Conservation (phyloP, 192 early-diverging fungal species). For the Backusella tuberculispora region DNA sequence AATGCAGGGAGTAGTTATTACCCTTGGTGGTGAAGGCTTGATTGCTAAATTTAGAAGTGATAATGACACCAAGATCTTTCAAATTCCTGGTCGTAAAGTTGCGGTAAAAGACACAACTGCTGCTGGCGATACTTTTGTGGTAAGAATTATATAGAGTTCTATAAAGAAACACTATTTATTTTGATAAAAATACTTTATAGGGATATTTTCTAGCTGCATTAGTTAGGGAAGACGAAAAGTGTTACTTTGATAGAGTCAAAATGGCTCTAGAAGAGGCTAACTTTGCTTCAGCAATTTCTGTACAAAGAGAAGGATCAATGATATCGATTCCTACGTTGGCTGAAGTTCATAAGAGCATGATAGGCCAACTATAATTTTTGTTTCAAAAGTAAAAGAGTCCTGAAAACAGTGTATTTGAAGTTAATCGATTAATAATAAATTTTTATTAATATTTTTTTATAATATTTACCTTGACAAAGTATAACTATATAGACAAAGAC, state of each 20-base stretch:
- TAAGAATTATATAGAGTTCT: slow-evolving; percentile 29
- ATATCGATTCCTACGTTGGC: slow-evolving; percentile 59
- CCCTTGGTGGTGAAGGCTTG: slow-evolving; percentile 70
- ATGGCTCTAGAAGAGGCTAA: slow-evolving; percentile 61
- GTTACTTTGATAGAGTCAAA: slow-evolving; percentile 39
- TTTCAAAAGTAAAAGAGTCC: no score
- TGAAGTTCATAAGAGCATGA: slow-evolving; percentile 41
- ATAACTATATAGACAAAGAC: no score
- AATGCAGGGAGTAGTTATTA: slow-evolving; percentile 65
- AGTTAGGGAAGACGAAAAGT: slow-evolving; percentile 40
- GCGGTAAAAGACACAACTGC: slow-evolving; percentile 61
- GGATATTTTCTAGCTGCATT: slow-evolving; percentile 71
- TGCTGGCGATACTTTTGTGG: slow-evolving; percentile 68
- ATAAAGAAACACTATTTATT: slow-evolving; percentile 4
- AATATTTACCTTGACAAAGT: no score
- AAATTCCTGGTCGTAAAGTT: slow-evolving; percentile 47
- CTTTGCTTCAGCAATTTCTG: slow-evolving; percentile 68
- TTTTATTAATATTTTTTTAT: no score
- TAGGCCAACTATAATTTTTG: no score
- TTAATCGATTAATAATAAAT: no score
- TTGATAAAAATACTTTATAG: slow-evolving; percentile 43
- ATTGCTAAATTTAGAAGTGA: slow-evolving; percentile 49
- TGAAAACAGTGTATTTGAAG: no score
- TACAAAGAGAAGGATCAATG: slow-evolving; percentile 71
- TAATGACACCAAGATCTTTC: slow-evolving; percentile 39